A percentile compares a stretch with the other conserved stretches of the same genome.
Evolutionary conservation across 1,284 basidiomycete genomes (phyloP).

Genomic region (Tilletia indica): DNA sequence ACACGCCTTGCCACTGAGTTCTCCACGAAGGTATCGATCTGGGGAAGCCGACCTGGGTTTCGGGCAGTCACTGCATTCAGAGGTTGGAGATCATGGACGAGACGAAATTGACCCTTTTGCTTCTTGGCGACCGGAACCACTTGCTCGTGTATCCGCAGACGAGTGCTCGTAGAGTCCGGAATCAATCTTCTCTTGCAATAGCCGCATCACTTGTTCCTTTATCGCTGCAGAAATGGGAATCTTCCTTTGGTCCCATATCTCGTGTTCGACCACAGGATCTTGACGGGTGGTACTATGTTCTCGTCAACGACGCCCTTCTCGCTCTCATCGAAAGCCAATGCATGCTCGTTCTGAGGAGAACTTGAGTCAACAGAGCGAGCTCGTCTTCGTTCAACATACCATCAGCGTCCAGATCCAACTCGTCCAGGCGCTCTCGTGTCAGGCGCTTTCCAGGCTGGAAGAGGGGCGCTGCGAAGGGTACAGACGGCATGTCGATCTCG

Average conservation of each 20-base stretch:
- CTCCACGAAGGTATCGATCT: background rate
- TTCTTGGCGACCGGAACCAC: background rate
- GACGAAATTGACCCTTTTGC: background rate
- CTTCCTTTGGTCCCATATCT: background rate
- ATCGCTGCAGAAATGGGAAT: background rate
- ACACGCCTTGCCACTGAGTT: background rate
- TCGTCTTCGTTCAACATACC: background rate
- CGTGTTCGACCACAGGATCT: background rate
- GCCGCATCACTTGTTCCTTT: background rate
- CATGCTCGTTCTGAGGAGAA: background rate
- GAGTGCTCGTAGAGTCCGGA: background rate
- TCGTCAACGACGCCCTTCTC: background rate
- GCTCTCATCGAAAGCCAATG: background rate
- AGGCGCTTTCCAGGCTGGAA: background rate
- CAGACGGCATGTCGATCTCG: background rate
- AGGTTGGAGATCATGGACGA: background rate
- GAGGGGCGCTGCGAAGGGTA: background rate
- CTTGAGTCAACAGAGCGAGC: background rate
- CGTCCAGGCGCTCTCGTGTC: background rate
- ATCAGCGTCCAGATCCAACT: background rate
- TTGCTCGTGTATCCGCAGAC: background rate
- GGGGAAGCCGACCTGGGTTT: background rate
- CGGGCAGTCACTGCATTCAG: background rate
- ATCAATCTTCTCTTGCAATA: background rate
- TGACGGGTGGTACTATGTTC: background rate